Evolutionary conservation across 768 basidiomycete genomes (phyloP).

Genomic region (Tylopilus vinaceipallidus): DNA sequence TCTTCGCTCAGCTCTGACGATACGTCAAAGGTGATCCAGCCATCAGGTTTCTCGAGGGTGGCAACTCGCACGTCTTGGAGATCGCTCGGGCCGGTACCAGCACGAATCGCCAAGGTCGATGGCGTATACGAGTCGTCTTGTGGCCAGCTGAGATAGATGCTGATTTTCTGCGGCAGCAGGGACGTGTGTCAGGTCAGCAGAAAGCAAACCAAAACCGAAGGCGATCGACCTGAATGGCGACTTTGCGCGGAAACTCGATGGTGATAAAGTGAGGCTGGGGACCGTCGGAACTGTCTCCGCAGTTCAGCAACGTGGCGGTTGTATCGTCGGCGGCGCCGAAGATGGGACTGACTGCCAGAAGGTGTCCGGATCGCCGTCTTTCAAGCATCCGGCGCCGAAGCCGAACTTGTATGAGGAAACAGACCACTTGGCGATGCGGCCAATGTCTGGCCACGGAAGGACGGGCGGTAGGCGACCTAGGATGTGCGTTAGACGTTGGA

Average conservation of each 20-base stretch:
- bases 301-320: not conserved
- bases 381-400: conserved; percentile 89
- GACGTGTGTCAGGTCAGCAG: not conserved
- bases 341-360: conserved; percentile 95
- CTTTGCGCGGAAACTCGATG: conserved; percentile 86
- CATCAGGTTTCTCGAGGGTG: conserved; percentile 86
- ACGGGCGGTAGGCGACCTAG: conserved; percentile 44
- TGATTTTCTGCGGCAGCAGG: conserved; percentile 71
- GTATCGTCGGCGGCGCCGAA: not conserved
- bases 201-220: not conserved
- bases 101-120: conserved; percentile 83
- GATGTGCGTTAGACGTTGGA: not conserved
- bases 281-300: conserved; percentile 70
- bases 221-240: conserved; percentile 74
- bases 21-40: conserved; percentile 89
- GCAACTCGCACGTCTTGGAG: conserved; percentile 88
- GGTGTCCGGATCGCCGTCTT: conserved; percentile 85
- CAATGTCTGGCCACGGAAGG: conserved; percentile 81
- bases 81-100: conserved; percentile 89
- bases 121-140: conserved; percentile 98
- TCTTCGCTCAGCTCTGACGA: conserved; percentile 79
- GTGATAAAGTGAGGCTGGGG: conserved; percentile 97
- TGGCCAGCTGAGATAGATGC: conserved; percentile 74
- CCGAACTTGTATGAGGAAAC: conserved; percentile 97
- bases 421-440: conserved; percentile 88